Evolutionary conservation across 129 eudicot species (phyloP), one percentile per base, ranked within the genome.

Genomic region (Centella asiatica): DNA sequence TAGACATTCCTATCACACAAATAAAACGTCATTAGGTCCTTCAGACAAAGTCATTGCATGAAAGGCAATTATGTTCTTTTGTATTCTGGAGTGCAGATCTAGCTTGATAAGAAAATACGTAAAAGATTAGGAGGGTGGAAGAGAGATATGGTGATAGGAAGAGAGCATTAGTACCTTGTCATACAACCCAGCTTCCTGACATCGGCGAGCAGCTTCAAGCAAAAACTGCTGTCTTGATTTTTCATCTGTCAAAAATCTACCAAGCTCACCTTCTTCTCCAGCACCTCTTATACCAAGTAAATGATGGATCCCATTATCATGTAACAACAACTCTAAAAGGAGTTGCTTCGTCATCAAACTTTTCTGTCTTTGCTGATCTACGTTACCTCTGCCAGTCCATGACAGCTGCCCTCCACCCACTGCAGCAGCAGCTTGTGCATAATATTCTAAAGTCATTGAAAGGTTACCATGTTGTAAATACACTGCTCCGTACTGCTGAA

Each of bases 351-450:
- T 68, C 95, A 87, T 84, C 85, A 87, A 59, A 9, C 60, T 79
- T 68, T 85, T 74, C 80, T 87, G 95, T 70, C 98, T 71, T 69
- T 87, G 95, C 79, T 87, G 98, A 80, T 90, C 98, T 19, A 72
- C 70, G 48, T 48, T 87, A 61, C 82, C 81, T 77, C 95, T 73
- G 28, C 90, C 95, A 40, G 74, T 78, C 95, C 98, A 87, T 17
- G 95, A 87, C 55, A 84, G 13, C 29, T 77, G 80, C 52, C 98
- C 98, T 54, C 98, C 98, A 61, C 95, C 98, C 73, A 84, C 85
- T 18, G 94, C 79, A 19, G 94, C 98, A 59, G 95, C 94, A 51
- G 95, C 90, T 76, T 90, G 98, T 26, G 80, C 95, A 74, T 87
- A 90, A 64, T 90, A 90, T 71, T 90, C 98, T 77, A 90, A 70